Percentiles rank a stretch among this genome's conserved stretches.
phyloP scores from a whole-genome alignment of 2,329 filamentous ascomycete species.

The Colletotrichum limetticola region DNA sequence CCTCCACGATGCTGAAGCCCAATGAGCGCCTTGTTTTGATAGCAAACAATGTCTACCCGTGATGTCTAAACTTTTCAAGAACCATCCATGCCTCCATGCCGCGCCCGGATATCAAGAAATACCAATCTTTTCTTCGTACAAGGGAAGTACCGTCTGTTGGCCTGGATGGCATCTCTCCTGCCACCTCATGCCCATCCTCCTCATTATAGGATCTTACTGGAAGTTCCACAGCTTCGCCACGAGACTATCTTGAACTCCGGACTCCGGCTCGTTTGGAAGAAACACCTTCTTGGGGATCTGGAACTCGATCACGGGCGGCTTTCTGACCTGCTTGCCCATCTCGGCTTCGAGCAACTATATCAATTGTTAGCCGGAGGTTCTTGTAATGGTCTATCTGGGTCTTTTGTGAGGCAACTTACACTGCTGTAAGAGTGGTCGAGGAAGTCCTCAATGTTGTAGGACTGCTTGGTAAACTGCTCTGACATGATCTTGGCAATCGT shows the following conservation, averaged over 20 bases:
- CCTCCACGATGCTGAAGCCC: not conserved
- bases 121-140: constrained; percentile 9
- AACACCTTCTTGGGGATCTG: constrained; percentile 92
- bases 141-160: not conserved
- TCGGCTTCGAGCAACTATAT: constrained; percentile 83
- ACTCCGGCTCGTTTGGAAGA: constrained; percentile 59
- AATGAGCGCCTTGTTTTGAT: not conserved
- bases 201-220: constrained; percentile 32
- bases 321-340: constrained; percentile 84
- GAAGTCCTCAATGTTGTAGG: constrained; percentile 97
- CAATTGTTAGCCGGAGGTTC: constrained; percentile 64
- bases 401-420: constrained; percentile 60
- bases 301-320: constrained; percentile 88
- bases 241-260: constrained; percentile 62
- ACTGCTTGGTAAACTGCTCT: constrained; percentile 96
- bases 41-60: not conserved
- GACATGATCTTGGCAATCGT: constrained; percentile 93
- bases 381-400: not conserved
- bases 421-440: constrained; percentile 91
- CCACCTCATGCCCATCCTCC: not conserved
- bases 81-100: constrained; percentile 11
- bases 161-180: not conserved
- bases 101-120: constrained; percentile 12
- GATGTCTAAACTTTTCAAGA: constrained; percentile 13
- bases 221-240: constrained; percentile 73